Evolutionary conservation across 768 basidiomycete species (phyloP), one percentile per base, ranked within the genome.

Genomic region (Pulveroboletus ravenelii): DNA sequence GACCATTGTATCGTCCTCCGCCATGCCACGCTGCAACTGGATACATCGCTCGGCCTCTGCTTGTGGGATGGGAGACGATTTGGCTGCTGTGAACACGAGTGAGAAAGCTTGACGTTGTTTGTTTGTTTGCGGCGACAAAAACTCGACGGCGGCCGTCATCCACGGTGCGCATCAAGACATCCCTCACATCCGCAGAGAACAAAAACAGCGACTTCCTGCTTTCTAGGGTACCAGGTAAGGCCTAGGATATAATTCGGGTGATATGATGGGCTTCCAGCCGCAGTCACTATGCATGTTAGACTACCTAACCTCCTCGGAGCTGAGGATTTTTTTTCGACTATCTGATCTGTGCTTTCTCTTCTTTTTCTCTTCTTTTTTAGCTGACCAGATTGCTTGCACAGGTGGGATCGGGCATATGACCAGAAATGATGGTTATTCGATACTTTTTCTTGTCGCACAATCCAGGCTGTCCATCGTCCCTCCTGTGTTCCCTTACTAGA

Each of bases 271-370:
- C 53, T 50, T 40, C 25, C 14, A 44, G 60, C 62, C 62, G 30
- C 50, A 57, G 64, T 64, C 62, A 58, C 56, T 43, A 45, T 53
- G 65, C 62, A 64, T 67, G 63, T 60, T 66, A 66, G 61, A 66
- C 65, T 66, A 58, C 64, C 58, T 56, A 65, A 32, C 30, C 54
- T 56, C 56, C 44, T 47, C 51, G 62, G 62, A 59, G 58, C 39
- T 61, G 65, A 58, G 62, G 63, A 63, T 48, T 27, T 52, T 0
- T 48, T 34, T 43, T 48, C 43, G 38, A 45, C 45, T 13, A 20
- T 15, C 53, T 39, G 45, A 48, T 47, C 12, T 4, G 2, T 23
- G 20, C 20, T 23, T 23, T 23, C 17, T 36, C 17, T 36, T 27
- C 4, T 13, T 14, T 40, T n/a, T 35, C 25, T 17, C 8, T 9